These are phyloP conservation scores for Trichoderma erinaceum DNA, from an alignment of 495 filamentous ascomycete genomes.

Conservation along the genomic window DNA sequence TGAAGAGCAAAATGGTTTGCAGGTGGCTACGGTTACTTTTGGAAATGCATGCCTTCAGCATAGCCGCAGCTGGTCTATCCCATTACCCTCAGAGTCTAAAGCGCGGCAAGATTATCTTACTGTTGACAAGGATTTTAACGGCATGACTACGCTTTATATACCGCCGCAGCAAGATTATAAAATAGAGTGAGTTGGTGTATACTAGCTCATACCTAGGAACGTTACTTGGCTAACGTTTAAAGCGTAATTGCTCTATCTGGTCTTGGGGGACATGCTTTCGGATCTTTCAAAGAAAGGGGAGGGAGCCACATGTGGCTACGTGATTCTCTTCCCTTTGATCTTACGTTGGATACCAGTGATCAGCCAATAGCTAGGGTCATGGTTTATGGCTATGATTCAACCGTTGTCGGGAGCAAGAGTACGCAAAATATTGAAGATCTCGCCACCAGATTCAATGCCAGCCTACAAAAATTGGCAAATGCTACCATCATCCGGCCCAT, in stretches of 20 bases:
- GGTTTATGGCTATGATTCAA: neutral
- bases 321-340: constrained; percentile 9
- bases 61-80: no score
- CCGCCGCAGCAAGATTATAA: neutral
- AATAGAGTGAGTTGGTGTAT: neutral
- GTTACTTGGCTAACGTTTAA: no score
- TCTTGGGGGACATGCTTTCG: constrained; percentile 21
- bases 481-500: neutral
- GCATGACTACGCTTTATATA: neutral
- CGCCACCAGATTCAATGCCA: neutral
- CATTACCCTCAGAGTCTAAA: no score
- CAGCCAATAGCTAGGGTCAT: neutral
- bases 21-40: no score
- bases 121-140: neutral
- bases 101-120: no score
- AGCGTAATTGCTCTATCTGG: constrained; percentile 20
- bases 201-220: no score
- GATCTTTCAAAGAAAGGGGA: constrained; percentile 20
- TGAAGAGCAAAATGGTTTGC: no score
- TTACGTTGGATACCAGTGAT: neutral
- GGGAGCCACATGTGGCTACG: constrained; percentile 20
- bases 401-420: neutral
- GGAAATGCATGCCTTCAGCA: no score
- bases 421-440: neutral
- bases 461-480: neutral